Conservation (phyloP, 192 early-diverging fungal genomes). For the Phlyctochytrium bullatum region DNA sequence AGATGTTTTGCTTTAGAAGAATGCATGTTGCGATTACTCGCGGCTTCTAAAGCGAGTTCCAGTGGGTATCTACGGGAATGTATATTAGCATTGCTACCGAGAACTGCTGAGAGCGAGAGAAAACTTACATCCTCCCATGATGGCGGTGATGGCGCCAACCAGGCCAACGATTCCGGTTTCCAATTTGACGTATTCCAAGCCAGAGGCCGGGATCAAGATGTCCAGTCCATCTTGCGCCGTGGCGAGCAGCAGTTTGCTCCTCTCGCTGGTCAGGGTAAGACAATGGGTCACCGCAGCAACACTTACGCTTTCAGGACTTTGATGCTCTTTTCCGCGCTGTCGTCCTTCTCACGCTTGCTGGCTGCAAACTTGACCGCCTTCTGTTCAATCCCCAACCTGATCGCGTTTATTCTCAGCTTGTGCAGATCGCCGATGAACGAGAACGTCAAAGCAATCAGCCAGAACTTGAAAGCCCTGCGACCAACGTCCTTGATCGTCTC, state of each 20-base stretch:
- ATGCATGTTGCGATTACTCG: no score
- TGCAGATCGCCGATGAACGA: constrained; percentile 65
- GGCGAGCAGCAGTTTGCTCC: constrained; percentile 37
- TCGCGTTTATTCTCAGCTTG: constrained; percentile 57
- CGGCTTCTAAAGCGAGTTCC: not conserved
- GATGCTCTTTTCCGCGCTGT: constrained; percentile 22
- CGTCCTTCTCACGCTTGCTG: constrained; percentile 30
- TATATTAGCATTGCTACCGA: no score
- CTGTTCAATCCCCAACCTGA: constrained; percentile 39
- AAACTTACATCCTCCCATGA: constrained; percentile 58
- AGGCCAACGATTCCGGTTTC: constrained; percentile 72
- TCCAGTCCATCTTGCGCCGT: constrained; percentile 70
- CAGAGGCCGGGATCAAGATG: constrained; percentile 65
- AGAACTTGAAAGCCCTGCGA: constrained; percentile 58
- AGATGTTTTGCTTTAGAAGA: no score
- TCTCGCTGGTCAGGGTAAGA: constrained; percentile 46
- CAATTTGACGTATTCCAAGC: constrained; percentile 59
- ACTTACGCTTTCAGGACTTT: constrained; percentile 13
- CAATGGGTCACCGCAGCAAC: not conserved
- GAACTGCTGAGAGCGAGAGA: no score
- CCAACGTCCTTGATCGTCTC: constrained; percentile 62
- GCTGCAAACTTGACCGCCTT: constrained; percentile 15
- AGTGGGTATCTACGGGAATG: not conserved
- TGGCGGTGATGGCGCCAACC: constrained; percentile 67
- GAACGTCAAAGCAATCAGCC: constrained; percentile 62